These are phyloP conservation scores for Hymenoscyphus fructigenus DNA, from an alignment of 2,329 filamentous ascomycete genomes.

Conservation along the genomic window DNA sequence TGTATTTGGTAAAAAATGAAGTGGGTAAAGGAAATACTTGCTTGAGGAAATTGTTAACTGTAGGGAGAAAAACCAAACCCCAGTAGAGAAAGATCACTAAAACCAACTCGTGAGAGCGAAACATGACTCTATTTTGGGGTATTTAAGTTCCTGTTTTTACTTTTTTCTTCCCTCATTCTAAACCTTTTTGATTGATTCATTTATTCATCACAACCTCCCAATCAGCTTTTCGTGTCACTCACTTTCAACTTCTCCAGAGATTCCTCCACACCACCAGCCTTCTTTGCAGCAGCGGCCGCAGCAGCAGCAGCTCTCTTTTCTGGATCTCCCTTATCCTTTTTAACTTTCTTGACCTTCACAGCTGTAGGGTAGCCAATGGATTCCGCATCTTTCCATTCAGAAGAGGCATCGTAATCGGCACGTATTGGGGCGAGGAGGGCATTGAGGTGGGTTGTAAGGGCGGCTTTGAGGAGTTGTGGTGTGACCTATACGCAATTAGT, in stretches of 20 bases:
- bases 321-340: conserved; percentile 39
- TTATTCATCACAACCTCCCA: not conserved
- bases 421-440: conserved; percentile 77
- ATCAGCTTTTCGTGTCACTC: not conserved
- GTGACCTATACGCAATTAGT: conserved; percentile 54
- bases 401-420: conserved; percentile 64
- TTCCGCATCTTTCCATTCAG: conserved; percentile 79
- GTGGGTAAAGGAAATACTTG: too few relatives aligned
- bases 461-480: conserved; percentile 86
- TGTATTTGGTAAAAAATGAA: too few relatives aligned
- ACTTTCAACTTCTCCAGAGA: not conserved
- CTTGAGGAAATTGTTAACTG: not conserved
- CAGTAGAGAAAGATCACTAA: not conserved
- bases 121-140: conserved; percentile 3
- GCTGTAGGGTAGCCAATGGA: conserved; percentile 80
- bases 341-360: conserved; percentile 69
- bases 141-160: conserved; percentile 3
- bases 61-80: not conserved
- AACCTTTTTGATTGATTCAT: not conserved
- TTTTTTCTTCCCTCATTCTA: not conserved
- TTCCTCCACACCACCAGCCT: conserved; percentile 30
- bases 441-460: conserved; percentile 71
- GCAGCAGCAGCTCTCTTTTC: conserved; percentile 34
- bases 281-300: conserved; percentile 30
- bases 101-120: not conserved